Percentiles rank a stretch among this genome's conserved stretches.
Evolutionary conservation across 148 eudicot species (phyloP).

Genomic region (Heliosperma pusillum): DNA sequence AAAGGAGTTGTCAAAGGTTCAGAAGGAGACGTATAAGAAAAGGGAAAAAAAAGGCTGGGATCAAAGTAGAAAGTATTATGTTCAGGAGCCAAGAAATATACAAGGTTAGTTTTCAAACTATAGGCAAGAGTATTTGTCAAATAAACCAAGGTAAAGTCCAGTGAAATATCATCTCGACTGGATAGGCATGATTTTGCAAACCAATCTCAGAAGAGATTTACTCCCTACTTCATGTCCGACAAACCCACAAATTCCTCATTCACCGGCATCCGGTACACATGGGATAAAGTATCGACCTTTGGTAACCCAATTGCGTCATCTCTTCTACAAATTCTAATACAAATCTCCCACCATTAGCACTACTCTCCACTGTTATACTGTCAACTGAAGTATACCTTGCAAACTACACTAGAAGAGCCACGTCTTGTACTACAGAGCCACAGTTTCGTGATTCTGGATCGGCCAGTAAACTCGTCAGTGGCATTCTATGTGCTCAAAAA

Average conservation of each 20-base stretch:
- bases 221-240: slow-evolving; percentile 23
- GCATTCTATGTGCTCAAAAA: background rate
- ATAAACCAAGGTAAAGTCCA: slow-evolving; percentile 28
- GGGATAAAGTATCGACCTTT: slow-evolving; percentile 11
- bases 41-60: slow-evolving; percentile 20
- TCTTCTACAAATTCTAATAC: slow-evolving; percentile 14
- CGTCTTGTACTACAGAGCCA: slow-evolving; percentile 10
- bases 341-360: slow-evolving; percentile 11
- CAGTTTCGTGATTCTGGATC: too few species aligned
- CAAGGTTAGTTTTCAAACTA: slow-evolving; percentile 31
- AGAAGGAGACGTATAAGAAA: background rate
- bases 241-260: slow-evolving; percentile 21
- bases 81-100: slow-evolving; percentile 42
- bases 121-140: slow-evolving; percentile 27
- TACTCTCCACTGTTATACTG: slow-evolving; percentile 16
- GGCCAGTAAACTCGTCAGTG: too few species aligned
- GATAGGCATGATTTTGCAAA: slow-evolving; percentile 14
- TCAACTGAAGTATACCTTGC: slow-evolving; percentile 6
- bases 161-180: slow-evolving; percentile 24
- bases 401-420: slow-evolving; percentile 15
- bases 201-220: slow-evolving; percentile 24
- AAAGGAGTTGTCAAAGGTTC: slow-evolving; percentile 7
- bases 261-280: slow-evolving; percentile 5
- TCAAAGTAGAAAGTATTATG: slow-evolving; percentile 22
- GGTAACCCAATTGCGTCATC: background rate